Conservation (phyloP, 2,329 filamentous ascomycete species). For the Juglanconis juglandina region DNA sequence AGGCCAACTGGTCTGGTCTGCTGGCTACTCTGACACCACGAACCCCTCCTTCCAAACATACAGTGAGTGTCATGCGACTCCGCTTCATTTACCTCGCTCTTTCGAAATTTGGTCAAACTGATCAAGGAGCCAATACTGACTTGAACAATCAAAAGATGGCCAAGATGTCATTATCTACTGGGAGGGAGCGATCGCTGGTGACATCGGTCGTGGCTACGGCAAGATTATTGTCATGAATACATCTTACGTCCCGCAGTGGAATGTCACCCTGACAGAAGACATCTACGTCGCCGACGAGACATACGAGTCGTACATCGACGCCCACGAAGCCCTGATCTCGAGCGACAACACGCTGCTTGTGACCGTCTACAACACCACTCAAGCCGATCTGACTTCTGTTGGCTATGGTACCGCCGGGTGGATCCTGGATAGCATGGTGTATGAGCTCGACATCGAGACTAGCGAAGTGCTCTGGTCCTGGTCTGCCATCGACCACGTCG, state of each 20-base stretch:
- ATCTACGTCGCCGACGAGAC: neutral
- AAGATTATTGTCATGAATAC: slow-evolving; percentile 23
- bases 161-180: slow-evolving; percentile 38
- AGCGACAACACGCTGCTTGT: slow-evolving; percentile 37
- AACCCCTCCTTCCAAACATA: slow-evolving; percentile 38
- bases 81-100: neutral
- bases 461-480: slow-evolving; percentile 37
- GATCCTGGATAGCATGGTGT: slow-evolving; percentile 29
- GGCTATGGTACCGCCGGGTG: slow-evolving; percentile 23
- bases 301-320: slow-evolving; percentile 22
- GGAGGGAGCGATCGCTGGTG: slow-evolving; percentile 36
- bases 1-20: slow-evolving; percentile 42
- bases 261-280: slow-evolving; percentile 18
- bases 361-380: slow-evolving; percentile 31
- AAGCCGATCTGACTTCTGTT: slow-evolving; percentile 24
- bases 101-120: neutral
- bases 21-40: slow-evolving; percentile 38
- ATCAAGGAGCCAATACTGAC: too few relatives aligned
- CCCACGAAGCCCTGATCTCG: slow-evolving; percentile 39
- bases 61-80: slow-evolving; percentile 17
- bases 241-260: slow-evolving; percentile 27
- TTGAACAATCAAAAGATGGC: slow-evolving; percentile 22
- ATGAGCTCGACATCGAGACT: slow-evolving; percentile 46
- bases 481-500: slow-evolving; percentile 7
- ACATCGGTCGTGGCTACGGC: slow-evolving; percentile 30